phyloP scores from a whole-genome alignment of 768 basidiomycete species.

The Kwoniella europaea region DNA sequence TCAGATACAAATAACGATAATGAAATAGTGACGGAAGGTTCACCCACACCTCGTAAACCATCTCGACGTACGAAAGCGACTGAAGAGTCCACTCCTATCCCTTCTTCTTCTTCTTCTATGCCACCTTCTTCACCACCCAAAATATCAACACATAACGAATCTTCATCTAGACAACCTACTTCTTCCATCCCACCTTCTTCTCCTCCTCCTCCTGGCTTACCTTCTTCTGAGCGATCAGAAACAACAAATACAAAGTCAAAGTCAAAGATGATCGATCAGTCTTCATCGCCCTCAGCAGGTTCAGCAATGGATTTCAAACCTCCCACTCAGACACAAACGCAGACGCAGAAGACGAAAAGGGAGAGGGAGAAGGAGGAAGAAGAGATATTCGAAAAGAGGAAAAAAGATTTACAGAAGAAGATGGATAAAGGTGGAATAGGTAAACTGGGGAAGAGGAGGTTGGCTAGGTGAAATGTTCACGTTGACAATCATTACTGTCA shows the following conservation, averaged over 20 bases:
- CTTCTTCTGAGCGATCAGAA: not conserved
- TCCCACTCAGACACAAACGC: conserved; percentile 3
- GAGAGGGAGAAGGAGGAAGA: conserved; percentile 40
- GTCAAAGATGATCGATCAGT: not conserved
- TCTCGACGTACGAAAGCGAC: not conserved
- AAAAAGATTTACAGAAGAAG: conserved; percentile 43
- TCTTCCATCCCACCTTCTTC: conserved; percentile 12
- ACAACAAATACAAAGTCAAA: not conserved
- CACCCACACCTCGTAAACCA: conserved; percentile 19
- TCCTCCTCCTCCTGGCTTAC: not conserved
- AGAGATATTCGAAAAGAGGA: conserved; percentile 31
- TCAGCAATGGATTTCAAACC: conserved; percentile 22
- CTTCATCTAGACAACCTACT: not conserved
- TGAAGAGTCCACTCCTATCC: not conserved
- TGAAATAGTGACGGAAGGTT: conserved; percentile 4
- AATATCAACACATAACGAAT: not conserved
- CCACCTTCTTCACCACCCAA: conserved; percentile 14
- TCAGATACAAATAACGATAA: not conserved
- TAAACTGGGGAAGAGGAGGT: conserved; percentile 32
- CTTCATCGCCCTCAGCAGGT: conserved; percentile 9
- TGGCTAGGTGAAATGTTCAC: conserved; percentile 21
- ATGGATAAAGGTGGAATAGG: conserved; percentile 46
- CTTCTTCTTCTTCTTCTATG: conserved; percentile 2
- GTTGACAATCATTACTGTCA: not conserved
- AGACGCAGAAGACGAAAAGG: conserved; percentile 23